These are phyloP conservation scores for Elsinoe necatrix DNA, from an alignment of 2,329 filamentous ascomycete genomes.

Conservation along the genomic window DNA sequence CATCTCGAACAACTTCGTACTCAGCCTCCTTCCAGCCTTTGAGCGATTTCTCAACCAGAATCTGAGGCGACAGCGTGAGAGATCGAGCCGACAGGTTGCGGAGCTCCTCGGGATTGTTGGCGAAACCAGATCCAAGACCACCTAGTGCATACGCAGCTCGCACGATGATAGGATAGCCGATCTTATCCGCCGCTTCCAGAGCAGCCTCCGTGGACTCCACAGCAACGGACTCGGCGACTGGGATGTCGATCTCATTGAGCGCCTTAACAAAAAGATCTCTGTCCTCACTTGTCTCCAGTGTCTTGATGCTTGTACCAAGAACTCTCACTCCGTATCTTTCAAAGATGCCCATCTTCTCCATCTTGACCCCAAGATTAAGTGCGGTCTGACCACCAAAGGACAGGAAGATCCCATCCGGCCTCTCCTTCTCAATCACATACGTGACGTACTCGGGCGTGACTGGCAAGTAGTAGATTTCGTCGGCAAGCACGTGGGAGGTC, in stretches of 20 bases:
- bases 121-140: conserved; percentile 92
- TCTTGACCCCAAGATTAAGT: conserved; percentile 91
- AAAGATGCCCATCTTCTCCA: conserved; percentile 92
- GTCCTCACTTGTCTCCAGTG: conserved; percentile 89
- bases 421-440: conserved; percentile 93
- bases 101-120: conserved; percentile 86
- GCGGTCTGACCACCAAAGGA: conserved; percentile 97
- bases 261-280: conserved; percentile 94
- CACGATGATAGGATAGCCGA: conserved; percentile 97
- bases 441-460: conserved; percentile 96
- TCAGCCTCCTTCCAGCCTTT: conserved; percentile 93
- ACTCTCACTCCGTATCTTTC: conserved; percentile 94
- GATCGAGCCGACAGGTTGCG: conserved; percentile 88
- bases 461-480: conserved; percentile 96
- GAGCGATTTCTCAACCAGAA: conserved; percentile 94
- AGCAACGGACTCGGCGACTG: conserved; percentile 92
- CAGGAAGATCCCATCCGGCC: conserved; percentile 92
- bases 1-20: conserved; percentile 62
- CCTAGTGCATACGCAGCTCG: conserved; percentile 94
- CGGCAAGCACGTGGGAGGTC: conserved; percentile 89
- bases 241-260: conserved; percentile 92
- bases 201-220: conserved; percentile 88
- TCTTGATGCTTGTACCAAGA: conserved; percentile 87
- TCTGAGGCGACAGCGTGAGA: conserved; percentile 87
- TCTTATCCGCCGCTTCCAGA: conserved; percentile 70